Percentiles rank a stretch among this genome's conserved stretches.
Evolutionary conservation across 2,329 filamentous ascomycete genomes (phyloP).

Genomic region (Thermomyces lanuginosus): DNA sequence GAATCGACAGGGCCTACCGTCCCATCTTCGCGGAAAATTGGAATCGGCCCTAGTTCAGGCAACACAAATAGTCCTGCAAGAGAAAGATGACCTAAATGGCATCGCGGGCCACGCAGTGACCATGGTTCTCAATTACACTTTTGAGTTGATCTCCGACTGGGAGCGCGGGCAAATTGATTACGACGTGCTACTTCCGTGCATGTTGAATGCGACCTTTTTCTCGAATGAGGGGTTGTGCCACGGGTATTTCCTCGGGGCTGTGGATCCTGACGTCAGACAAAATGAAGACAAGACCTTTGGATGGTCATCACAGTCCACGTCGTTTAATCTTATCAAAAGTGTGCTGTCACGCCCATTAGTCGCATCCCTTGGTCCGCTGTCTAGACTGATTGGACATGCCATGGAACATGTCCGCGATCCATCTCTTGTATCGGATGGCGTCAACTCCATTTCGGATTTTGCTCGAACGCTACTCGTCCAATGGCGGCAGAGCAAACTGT

Average conservation of each 20-base stretch:
- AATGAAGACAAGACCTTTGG: constrained; percentile 39
- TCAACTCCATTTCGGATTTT: constrained; percentile 52
- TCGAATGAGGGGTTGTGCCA: constrained; percentile 57
- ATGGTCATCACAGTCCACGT: constrained; percentile 46
- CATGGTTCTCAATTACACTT: constrained; percentile 60
- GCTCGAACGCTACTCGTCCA: constrained; percentile 48
- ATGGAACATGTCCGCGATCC: constrained; percentile 40
- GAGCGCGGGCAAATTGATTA: constrained; percentile 47
- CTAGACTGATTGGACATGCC: constrained; percentile 45
- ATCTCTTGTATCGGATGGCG: constrained; percentile 23
- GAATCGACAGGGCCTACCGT: constrained; percentile 47
- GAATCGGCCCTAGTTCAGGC: constrained; percentile 60
- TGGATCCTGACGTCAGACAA: constrained; percentile 51
- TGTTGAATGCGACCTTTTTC: constrained; percentile 51
- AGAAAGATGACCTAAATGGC: constrained; percentile 36
- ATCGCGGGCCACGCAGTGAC: constrained; percentile 40
- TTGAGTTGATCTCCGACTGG: constrained; percentile 50
- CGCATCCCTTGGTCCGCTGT: constrained; percentile 45
- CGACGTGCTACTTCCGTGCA: constrained; percentile 52
- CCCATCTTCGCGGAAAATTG: constrained; percentile 47
- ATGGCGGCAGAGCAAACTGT: constrained; percentile 62
- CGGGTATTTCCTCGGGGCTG: constrained; percentile 55
- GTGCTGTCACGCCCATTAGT: constrained; percentile 43
- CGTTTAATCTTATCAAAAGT: constrained; percentile 40
- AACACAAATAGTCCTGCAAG: constrained; percentile 54